Conservation (phyloP, 805 yeast genomes). For the Brettanomyces anomalus region DNA sequence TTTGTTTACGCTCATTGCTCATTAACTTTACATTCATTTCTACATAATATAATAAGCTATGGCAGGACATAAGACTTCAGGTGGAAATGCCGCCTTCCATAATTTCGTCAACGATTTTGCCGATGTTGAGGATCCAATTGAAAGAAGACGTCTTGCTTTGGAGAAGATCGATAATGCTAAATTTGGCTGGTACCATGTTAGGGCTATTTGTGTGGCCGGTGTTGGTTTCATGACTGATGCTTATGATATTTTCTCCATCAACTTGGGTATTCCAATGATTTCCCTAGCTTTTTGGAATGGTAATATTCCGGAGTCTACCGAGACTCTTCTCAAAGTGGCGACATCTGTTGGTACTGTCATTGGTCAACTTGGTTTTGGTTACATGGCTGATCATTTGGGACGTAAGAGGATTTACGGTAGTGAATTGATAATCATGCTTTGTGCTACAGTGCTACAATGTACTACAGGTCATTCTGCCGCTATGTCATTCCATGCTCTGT, state of each 20-base stretch:
- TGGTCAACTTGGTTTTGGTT: slow-evolving; percentile 84
- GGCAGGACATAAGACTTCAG: slow-evolving; percentile 20
- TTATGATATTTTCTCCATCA: slow-evolving; percentile 86
- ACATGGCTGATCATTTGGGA: slow-evolving; percentile 72
- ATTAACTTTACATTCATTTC: no score
- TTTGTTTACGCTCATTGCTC: no score
- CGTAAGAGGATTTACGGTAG: slow-evolving; percentile 83
- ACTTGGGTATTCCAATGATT: slow-evolving; percentile 74
- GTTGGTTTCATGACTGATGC: slow-evolving; percentile 92
- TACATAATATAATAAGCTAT: not conserved
- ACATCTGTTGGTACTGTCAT: slow-evolving; percentile 92
- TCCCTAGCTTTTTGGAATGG: slow-evolving; percentile 70
- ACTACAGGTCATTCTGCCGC: slow-evolving; percentile 63
- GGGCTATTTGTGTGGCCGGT: slow-evolving; percentile 82
- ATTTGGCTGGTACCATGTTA: slow-evolving; percentile 76
- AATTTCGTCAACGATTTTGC: slow-evolving; percentile 73
- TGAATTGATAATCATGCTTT: slow-evolving; percentile 77
- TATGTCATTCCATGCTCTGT: slow-evolving; percentile 62
- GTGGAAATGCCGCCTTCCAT: slow-evolving; percentile 86
- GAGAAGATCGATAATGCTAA: slow-evolving; percentile 74
- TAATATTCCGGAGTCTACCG: slow-evolving; percentile 54
- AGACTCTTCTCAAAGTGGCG: slow-evolving; percentile 73
- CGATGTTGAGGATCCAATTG: slow-evolving; percentile 75
- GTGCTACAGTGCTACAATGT: slow-evolving; percentile 74
- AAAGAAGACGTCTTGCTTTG: slow-evolving; percentile 78